phyloP scores from a whole-genome alignment of 495 filamentous ascomycete genomes.

The Trichocladium antarcticum region DNA sequence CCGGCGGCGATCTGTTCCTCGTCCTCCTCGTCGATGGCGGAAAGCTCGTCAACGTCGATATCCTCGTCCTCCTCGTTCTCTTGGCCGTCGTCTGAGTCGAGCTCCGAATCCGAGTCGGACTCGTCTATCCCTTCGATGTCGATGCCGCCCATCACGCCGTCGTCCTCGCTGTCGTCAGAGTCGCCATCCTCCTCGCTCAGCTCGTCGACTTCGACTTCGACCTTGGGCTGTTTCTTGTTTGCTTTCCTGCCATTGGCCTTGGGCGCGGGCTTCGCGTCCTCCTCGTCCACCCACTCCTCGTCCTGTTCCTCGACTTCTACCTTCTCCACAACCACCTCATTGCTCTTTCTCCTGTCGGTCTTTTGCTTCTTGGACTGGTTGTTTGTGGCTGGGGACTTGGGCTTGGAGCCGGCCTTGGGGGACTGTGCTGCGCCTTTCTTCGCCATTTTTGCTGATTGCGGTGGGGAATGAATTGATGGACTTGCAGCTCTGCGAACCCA shows the following conservation, averaged over 20 bases:
- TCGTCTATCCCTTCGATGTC: constrained; percentile 26
- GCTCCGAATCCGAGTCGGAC: constrained; percentile 28
- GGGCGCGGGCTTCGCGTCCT: constrained; percentile 13
- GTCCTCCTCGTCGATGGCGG: constrained; percentile 56
- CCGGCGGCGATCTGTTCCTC: constrained; percentile 60
- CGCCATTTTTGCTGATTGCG: constrained; percentile 17
- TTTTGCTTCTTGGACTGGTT: constrained; percentile 43
- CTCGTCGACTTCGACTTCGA: constrained; percentile 18
- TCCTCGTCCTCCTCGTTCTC: constrained; percentile 49
- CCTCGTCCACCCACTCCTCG: constrained; percentile 22
- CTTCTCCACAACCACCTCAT: constrained; percentile 14
- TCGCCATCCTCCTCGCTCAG: constrained; percentile 16
- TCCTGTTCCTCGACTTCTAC: constrained; percentile 13
- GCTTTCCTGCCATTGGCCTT: not conserved
- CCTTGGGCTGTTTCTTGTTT: constrained; percentile 31
- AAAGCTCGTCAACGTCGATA: constrained; percentile 65
- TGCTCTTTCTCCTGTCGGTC: constrained; percentile 32
- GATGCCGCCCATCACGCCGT: constrained; percentile 27
- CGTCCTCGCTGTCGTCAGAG: constrained; percentile 19
- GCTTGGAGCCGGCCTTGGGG: constrained; percentile 24
- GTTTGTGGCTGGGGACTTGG: constrained; percentile 43
- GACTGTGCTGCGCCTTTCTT: constrained; percentile 16
- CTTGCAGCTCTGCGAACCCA: constrained; percentile 5
- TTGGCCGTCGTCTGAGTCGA: constrained; percentile 40
- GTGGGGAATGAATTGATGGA: constrained; percentile 12